These are phyloP conservation scores for Ceratocystiopsis minuta DNA, from an alignment of 2,329 filamentous ascomycete species.

Conservation along the genomic window DNA sequence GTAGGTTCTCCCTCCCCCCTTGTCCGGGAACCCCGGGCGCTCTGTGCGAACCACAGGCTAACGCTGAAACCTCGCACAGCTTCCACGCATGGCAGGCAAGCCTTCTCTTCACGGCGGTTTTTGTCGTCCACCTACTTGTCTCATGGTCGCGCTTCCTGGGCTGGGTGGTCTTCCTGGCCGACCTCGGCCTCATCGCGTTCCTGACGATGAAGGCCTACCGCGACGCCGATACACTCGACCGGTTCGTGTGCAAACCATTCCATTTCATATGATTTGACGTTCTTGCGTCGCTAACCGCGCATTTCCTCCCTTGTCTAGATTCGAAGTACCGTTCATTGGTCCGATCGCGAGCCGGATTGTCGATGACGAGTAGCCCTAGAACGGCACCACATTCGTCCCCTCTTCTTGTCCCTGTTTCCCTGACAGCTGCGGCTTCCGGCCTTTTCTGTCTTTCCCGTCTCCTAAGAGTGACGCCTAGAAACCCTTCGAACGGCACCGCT, in stretches of 20 bases:
- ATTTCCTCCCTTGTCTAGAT: constrained; percentile 27
- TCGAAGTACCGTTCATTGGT: constrained; percentile 77
- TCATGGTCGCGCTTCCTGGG: constrained; percentile 70
- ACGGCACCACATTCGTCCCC: no score
- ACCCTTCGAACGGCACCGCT: no score
- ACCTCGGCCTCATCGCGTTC: constrained; percentile 59
- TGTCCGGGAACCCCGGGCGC: background rate
- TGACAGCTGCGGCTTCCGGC: no score
- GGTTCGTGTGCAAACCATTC: constrained; percentile 21
- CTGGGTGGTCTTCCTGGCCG: constrained; percentile 63
- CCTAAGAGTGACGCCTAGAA: no score
- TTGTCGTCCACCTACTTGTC: constrained; percentile 70
- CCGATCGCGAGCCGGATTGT: constrained; percentile 72
- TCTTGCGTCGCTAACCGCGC: background rate
- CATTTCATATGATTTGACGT: background rate
- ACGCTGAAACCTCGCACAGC: constrained; percentile 23
- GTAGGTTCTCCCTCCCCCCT: constrained; percentile 25
- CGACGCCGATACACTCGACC: constrained; percentile 53
- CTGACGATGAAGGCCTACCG: constrained; percentile 64
- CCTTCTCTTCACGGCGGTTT: constrained; percentile 56
- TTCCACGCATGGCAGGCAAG: constrained; percentile 96
- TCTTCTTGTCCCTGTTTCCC: no score
- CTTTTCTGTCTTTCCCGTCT: no score
- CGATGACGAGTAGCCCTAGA: constrained; percentile 48
- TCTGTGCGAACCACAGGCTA: background rate